These are phyloP conservation scores for Neoboletus magnificus DNA, from an alignment of 768 basidiomycete genomes.

Conservation along the genomic window DNA sequence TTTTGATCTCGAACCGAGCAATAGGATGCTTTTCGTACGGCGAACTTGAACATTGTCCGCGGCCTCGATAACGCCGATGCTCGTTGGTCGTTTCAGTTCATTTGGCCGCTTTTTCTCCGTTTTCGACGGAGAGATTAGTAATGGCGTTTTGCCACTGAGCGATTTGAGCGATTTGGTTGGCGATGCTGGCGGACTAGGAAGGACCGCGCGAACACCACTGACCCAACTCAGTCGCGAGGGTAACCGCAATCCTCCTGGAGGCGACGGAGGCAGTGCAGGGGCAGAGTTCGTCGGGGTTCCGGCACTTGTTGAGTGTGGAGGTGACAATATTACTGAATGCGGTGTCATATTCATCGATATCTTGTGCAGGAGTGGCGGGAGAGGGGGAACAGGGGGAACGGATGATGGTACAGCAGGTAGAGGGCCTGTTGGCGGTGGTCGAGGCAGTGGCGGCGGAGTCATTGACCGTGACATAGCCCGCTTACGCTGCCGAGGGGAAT, in stretches of 20 bases:
- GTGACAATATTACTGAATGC: slow-evolving; percentile 2
- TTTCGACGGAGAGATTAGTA: slow-evolving; percentile 5
- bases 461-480: slow-evolving; percentile 24
- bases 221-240: slow-evolving; percentile 32
- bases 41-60: slow-evolving; percentile 24
- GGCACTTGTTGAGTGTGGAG: slow-evolving; percentile 6
- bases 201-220: slow-evolving; percentile 22
- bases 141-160: slow-evolving; percentile 1
- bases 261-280: slow-evolving; percentile 22
- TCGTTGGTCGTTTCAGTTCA: slow-evolving; percentile 23
- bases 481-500: slow-evolving; percentile 20
- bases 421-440: slow-evolving; percentile 29
- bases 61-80: slow-evolving; percentile 31
- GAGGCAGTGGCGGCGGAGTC: slow-evolving; percentile 25
- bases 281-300: slow-evolving; percentile 4
- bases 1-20: slow-evolving; percentile 29
- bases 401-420: slow-evolving; percentile 27
- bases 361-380: slow-evolving; percentile 23
- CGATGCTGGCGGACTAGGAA: slow-evolving; percentile 32
- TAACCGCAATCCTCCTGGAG: slow-evolving; percentile 30
- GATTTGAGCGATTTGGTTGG: slow-evolving; percentile 18
- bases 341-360: slow-evolving; percentile 8
- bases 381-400: slow-evolving; percentile 25
- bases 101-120: slow-evolving; percentile 4
- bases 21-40: slow-evolving; percentile 31